phyloP scores from a whole-genome alignment of 768 basidiomycete species.

The Neoboletus magnificus region DNA sequence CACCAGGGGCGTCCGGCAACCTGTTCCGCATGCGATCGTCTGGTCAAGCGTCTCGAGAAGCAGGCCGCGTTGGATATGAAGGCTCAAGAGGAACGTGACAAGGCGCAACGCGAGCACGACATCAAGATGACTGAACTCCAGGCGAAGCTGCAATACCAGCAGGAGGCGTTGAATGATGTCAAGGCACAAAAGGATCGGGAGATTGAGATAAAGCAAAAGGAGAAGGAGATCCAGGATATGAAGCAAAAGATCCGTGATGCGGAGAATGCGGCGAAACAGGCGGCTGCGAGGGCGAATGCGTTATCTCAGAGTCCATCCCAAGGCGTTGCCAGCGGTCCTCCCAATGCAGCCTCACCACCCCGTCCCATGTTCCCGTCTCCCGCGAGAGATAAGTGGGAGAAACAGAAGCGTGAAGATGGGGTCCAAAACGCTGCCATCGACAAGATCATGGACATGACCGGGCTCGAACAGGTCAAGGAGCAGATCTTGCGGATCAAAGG shows the following conservation, averaged over 20 bases:
- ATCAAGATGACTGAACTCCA: slow-evolving; percentile 42
- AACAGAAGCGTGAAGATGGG: slow-evolving; percentile 55
- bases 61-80: slow-evolving; percentile 40
- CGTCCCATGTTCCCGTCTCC: slow-evolving; percentile 29
- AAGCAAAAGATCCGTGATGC: slow-evolving; percentile 17
- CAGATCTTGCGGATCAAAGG: slow-evolving; percentile 57
- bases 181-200: slow-evolving; percentile 44
- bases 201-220: slow-evolving; percentile 38
- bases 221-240: slow-evolving; percentile 42
- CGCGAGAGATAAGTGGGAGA: slow-evolving; percentile 51
- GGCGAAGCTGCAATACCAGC: slow-evolving; percentile 33
- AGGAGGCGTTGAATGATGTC: slow-evolving; percentile 35
- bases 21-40: slow-evolving; percentile 48
- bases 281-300: background rate
- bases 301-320: slow-evolving; percentile 1
- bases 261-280: slow-evolving; percentile 11
- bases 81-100: slow-evolving; percentile 44
- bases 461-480: slow-evolving; percentile 62
- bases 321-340: background rate
- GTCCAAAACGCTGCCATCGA: slow-evolving; percentile 54
- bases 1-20: slow-evolving; percentile 34
- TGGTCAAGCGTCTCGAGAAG: slow-evolving; percentile 39
- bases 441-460: slow-evolving; percentile 65
- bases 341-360: slow-evolving; percentile 5
- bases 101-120: slow-evolving; percentile 42